Evolutionary conservation across 345 rosid genomes (phyloP), one percentile per base, ranked within the genome.

Genomic region (Populus deltoides): DNA sequence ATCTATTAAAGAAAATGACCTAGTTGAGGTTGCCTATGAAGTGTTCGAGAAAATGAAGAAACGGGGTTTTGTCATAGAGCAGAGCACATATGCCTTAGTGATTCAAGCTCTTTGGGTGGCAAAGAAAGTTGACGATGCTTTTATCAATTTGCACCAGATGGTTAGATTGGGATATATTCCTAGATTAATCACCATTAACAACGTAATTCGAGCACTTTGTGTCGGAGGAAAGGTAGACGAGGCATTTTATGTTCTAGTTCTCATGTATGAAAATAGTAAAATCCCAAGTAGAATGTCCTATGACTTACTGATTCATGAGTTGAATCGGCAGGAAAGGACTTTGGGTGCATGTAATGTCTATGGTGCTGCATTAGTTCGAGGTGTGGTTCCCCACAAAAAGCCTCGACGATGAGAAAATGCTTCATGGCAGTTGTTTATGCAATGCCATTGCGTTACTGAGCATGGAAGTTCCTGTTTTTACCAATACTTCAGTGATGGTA

Each of bases 341-440:
- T 6, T 70, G 35, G 77, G 68, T 31, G 91, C 92, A 2, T 27
- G 82, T 69, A 80, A 62, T 73, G 83, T 90, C 13, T 89, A 86
- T 53, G 89, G 90, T 39, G 85, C 83, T 24, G 92, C 96, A 24
- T 24, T 91, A 78, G 89, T 89, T 79, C 88, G 80, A 74, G 93
- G 93, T 3, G 66, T 85, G 7, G 27, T 80, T 71, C 88, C 90
- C 2, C 81, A 73, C 27, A 75, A 72, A 62, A 81, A 63, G 49
- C 92, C 90, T 11, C 68, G 17, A 20, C 27, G 53, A 69, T 55
- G 27, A 53, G 74, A 31, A 3, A 57, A 45, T 65, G 36, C 65
- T 59, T 25, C 45, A 41, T 10, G 13, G 13, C 10, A 10, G 11
- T 41, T 41, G 45, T 41, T 41, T 41, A 10, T 41, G 45, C 45